A percentile compares a stretch with the other conserved stretches of the same genome.
Evolutionary conservation across 257 asterid species (phyloP).

Genomic region (Cynanchum wilfordii): DNA sequence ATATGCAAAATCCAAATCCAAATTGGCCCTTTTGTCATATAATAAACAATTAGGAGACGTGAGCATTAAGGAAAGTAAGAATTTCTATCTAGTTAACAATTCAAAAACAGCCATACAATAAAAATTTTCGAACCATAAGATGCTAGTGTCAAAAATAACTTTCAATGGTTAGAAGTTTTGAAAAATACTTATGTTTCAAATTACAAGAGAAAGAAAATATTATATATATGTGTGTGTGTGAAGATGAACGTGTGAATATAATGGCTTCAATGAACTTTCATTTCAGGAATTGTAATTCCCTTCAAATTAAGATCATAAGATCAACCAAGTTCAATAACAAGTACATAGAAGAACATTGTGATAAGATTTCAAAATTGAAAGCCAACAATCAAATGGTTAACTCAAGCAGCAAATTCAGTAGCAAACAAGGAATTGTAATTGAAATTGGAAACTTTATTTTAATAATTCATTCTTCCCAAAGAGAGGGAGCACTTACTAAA

Average conservation of each 20-base stretch:
- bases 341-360: background rate
- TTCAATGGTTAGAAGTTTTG: background rate
- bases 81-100: background rate
- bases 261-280: too few relatives aligned
- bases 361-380: background rate
- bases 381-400: background rate
- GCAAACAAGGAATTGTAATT: too few relatives aligned
- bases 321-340: background rate
- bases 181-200: background rate
- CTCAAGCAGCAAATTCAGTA: too few relatives aligned
- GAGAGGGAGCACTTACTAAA: too few relatives aligned
- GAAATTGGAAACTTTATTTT: too few relatives aligned
- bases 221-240: too few relatives aligned
- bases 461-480: too few relatives aligned
- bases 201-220: background rate
- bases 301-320: background rate
- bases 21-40: background rate
- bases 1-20: background rate
- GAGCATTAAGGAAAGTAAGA: background rate
- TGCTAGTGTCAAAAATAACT: background rate
- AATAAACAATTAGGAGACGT: background rate
- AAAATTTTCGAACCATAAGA: background rate
- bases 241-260: too few relatives aligned
- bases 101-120: background rate
- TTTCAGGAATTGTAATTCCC: too few relatives aligned